Percentiles rank a stretch among this genome's conserved stretches.
These are phyloP conservation scores for Diaporthe vaccinii DNA, from an alignment of 2,329 filamentous ascomycete species.

Conservation along the genomic window DNA sequence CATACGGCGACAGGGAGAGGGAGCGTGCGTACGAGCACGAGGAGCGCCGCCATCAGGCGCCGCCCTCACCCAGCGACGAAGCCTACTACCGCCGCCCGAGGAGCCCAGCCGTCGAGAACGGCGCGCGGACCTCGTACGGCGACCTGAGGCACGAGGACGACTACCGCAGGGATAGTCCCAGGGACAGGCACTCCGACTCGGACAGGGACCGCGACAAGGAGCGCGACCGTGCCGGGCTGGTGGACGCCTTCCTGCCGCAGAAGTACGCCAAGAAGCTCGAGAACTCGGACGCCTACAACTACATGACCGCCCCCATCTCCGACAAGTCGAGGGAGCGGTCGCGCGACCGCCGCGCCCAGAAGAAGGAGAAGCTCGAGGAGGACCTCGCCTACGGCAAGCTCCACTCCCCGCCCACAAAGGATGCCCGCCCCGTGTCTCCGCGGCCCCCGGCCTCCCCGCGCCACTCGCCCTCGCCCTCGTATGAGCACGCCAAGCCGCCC, in stretches of 20 bases:
- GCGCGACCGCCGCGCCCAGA: constrained; percentile 46
- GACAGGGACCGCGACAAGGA: constrained; percentile 49
- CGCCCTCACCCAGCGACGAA: constrained; percentile 46
- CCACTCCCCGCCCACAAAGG: constrained; percentile 33
- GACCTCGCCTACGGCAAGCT: constrained; percentile 65
- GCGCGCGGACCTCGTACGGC: constrained; percentile 40
- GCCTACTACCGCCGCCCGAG: constrained; percentile 55
- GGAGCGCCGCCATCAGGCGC: constrained; percentile 45
- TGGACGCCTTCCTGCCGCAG: constrained; percentile 59
- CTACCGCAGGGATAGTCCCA: constrained; percentile 46
- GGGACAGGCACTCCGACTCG: constrained; percentile 47
- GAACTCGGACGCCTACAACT: constrained; percentile 42
- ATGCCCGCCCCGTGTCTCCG: constrained; percentile 46
- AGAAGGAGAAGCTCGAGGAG: constrained; percentile 51
- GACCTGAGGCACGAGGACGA: constrained; percentile 45
- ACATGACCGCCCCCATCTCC: constrained; percentile 45
- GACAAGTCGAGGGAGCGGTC: constrained; percentile 47
- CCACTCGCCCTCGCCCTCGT: constrained; percentile 42
- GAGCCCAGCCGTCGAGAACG: constrained; percentile 45
- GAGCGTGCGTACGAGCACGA: constrained; percentile 51
- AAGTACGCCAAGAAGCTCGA: constrained; percentile 59
- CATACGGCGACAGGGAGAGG: constrained; percentile 53
- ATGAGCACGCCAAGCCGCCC: constrained; percentile 50
- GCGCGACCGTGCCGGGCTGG: constrained; percentile 40
- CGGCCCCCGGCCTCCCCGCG: constrained; percentile 44